Percentiles rank a stretch among this genome's conserved stretches.
Conservation (phyloP, 1,284 basidiomycete species). For the Ustilago vetiveriae region DNA sequence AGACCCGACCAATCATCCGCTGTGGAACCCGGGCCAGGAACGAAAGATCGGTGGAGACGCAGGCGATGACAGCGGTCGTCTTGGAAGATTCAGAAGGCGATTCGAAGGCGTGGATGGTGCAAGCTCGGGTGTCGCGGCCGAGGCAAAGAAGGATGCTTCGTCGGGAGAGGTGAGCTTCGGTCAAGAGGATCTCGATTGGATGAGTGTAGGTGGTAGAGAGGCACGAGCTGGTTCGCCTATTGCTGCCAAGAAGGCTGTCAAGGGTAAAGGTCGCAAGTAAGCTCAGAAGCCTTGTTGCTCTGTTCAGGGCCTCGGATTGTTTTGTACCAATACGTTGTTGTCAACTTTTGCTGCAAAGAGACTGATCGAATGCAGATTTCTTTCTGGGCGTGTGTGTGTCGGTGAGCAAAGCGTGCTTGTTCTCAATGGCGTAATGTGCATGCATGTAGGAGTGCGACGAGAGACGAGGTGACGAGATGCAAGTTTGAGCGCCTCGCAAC, state of each 20-base stretch:
- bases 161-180: slow-evolving; percentile 53
- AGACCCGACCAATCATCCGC: slow-evolving; percentile 64
- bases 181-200: slow-evolving; percentile 64
- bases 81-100: slow-evolving; percentile 62
- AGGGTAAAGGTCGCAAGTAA: slow-evolving; percentile 62
- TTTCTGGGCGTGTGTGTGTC: no score
- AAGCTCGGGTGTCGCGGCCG: slow-evolving; percentile 3
- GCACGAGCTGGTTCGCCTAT: slow-evolving; percentile 56
- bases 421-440: no score
- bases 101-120: slow-evolving; percentile 52
- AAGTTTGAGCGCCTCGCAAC: no score
- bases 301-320: no score
- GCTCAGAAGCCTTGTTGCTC: no score
- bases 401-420: no score
- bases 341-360: no score
- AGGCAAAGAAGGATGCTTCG: slow-evolving; percentile 14
- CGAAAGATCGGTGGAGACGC: slow-evolving; percentile 52
- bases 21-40: slow-evolving; percentile 63
- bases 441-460: no score
- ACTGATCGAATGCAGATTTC: no score
- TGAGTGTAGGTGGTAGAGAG: slow-evolving; percentile 65
- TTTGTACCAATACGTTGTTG: no score
- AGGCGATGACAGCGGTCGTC: slow-evolving; percentile 62
- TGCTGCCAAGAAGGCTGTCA: slow-evolving; percentile 52
- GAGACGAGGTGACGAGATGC: no score